These are phyloP conservation scores for Globisporangium ultimum DNA, from an alignment of 352 stramenopile species.

Conservation along the genomic window DNA sequence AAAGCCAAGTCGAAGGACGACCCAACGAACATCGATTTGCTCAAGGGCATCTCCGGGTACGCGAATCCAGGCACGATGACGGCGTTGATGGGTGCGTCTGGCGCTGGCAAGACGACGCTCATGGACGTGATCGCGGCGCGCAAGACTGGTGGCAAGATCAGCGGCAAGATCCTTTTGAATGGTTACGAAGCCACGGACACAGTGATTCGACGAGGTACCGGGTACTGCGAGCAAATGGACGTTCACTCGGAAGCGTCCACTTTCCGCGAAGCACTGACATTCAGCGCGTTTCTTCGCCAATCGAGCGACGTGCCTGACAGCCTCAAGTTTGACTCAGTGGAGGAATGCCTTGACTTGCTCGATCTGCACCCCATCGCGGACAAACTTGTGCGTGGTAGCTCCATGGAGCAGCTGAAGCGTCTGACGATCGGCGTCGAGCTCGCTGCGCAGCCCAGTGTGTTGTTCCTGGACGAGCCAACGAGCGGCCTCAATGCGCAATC, in stretches of 20 bases:
- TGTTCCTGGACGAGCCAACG: slow-evolving; percentile 61
- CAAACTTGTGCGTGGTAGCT: slow-evolving; percentile 17
- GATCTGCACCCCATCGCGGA: slow-evolving; percentile 17
- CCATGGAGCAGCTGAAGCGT: slow-evolving; percentile 23
- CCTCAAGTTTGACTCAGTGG: slow-evolving; percentile 16
- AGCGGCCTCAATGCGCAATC: slow-evolving; percentile 28
- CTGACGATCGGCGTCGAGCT: slow-evolving; percentile 78
- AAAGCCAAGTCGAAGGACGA: no score
- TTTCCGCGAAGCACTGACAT: slow-evolving; percentile 86
- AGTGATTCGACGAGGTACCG: slow-evolving; percentile 13
- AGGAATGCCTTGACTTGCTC: slow-evolving; percentile 22
- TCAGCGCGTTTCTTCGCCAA: slow-evolving; percentile 82
- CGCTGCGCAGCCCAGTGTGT: slow-evolving; percentile 50
- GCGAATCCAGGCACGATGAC: slow-evolving; percentile 26
- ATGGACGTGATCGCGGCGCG: slow-evolving; percentile 88
- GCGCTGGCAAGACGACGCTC: slow-evolving; percentile 37
- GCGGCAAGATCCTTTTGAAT: slow-evolving; percentile 35
- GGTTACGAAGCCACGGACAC: slow-evolving; percentile 15
- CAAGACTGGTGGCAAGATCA: slow-evolving; percentile 70
- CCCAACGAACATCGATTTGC: background rate
- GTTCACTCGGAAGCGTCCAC: slow-evolving; percentile 85
- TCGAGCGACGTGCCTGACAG: slow-evolving; percentile 7
- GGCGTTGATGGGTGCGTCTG: slow-evolving; percentile 35
- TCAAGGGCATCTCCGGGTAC: slow-evolving; percentile 29
- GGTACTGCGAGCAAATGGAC: slow-evolving; percentile 84